Conservation (phyloP, 2,329 filamentous ascomycete species). For the Venturiaceae sp. region DNA sequence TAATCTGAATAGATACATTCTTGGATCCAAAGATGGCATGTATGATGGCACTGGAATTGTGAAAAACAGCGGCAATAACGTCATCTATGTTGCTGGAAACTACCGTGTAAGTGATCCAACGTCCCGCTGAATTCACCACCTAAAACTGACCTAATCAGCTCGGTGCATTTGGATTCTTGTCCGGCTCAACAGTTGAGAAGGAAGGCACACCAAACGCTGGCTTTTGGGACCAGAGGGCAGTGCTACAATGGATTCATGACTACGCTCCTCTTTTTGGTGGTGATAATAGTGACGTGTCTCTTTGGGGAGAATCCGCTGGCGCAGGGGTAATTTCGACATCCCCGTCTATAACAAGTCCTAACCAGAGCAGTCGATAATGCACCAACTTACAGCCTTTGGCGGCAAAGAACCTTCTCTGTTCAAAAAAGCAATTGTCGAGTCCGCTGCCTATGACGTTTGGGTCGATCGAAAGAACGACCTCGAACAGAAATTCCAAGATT, state of each 20-base stretch:
- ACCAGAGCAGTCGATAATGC: conserved; percentile 41
- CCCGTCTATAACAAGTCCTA: background rate
- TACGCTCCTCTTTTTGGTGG: conserved; percentile 38
- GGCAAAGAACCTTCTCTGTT: conserved; percentile 36
- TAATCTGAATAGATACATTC: background rate
- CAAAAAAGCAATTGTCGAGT: conserved; percentile 23
- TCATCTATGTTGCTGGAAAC: conserved; percentile 39
- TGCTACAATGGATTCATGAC: conserved; percentile 39
- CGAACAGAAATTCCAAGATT: background rate
- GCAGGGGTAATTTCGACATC: conserved; percentile 28
- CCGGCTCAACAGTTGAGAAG: conserved; percentile 33
- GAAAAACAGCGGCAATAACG: conserved; percentile 21
- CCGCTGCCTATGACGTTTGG: conserved; percentile 15
- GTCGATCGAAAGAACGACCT: conserved; percentile 2
- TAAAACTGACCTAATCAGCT: conserved; percentile 13
- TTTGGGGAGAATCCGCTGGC: conserved; percentile 41
- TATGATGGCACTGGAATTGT: conserved; percentile 4
- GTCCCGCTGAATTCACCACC: background rate
- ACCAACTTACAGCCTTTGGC: conserved; percentile 37
- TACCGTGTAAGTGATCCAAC: conserved; percentile 24
- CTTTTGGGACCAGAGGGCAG: conserved; percentile 29
- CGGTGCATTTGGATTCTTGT: conserved; percentile 37
- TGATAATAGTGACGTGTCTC: conserved; percentile 36
- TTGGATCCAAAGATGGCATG: conserved; percentile 6
- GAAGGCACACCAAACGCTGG: conserved; percentile 35